These are phyloP conservation scores for Vararia minispora DNA, from an alignment of 768 basidiomycete species.

Conservation along the genomic window DNA sequence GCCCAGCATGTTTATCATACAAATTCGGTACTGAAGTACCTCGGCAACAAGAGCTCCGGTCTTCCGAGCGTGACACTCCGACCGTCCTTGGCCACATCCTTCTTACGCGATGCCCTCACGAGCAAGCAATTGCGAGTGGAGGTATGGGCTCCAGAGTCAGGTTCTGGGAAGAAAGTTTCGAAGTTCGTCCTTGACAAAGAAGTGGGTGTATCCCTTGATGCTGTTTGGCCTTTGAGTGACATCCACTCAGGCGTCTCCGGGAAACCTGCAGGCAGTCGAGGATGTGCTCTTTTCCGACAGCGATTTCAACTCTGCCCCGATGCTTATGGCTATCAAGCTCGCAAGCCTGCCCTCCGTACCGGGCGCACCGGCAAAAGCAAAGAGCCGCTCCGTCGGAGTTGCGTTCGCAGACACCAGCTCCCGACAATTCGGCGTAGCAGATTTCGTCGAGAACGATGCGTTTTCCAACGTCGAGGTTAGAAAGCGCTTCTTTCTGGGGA, in stretches of 20 bases:
- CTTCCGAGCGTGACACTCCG: constrained; percentile 75
- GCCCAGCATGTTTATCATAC: constrained; percentile 80
- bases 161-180: constrained; percentile 60
- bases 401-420: constrained; percentile 89
- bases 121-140: constrained; percentile 84
- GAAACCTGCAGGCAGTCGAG: constrained; percentile 48
- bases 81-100: constrained; percentile 61
- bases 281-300: constrained; percentile 63
- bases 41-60: constrained; percentile 48
- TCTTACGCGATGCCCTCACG: constrained; percentile 85
- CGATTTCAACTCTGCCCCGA: constrained; percentile 74
- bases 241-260: constrained; percentile 52
- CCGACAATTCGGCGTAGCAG: constrained; percentile 77
- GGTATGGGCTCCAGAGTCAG: constrained; percentile 72
- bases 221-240: background rate
- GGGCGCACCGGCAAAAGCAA: constrained; percentile 34
- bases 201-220: constrained; percentile 31
- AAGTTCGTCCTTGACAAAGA: constrained; percentile 77
- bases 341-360: constrained; percentile 37
- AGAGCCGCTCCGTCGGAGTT: constrained; percentile 65
- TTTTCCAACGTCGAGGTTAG: constrained; percentile 91
- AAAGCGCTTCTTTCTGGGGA: background rate
- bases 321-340: constrained; percentile 83
- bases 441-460: constrained; percentile 89
- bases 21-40: constrained; percentile 85